These are phyloP conservation scores for Saccharomycopsis capsularis DNA, from an alignment of 805 yeast genomes.

Conservation along the genomic window DNA sequence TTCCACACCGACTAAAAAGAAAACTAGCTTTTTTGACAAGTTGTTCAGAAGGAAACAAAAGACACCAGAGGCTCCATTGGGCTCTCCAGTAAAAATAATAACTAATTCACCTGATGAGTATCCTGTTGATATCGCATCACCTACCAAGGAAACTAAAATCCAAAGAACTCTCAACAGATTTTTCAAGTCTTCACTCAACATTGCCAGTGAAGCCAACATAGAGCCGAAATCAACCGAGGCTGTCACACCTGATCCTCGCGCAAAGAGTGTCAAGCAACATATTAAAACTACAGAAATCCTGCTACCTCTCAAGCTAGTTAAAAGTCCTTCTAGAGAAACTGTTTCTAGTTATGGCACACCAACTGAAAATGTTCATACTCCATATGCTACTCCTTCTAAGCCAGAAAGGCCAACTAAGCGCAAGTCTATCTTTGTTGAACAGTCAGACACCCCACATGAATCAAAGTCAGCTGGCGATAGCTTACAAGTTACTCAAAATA, in stretches of 20 bases:
- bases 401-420: neutral
- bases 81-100: conserved; percentile 9
- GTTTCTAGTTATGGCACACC: conserved; percentile 5
- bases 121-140: neutral
- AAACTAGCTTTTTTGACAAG: conserved; percentile 18
- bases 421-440: neutral
- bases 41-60: conserved; percentile 21
- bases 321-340: conserved; percentile 2
- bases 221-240: neutral
- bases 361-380: conserved; percentile 11
- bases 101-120: conserved; percentile 9
- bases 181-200: conserved; percentile 12
- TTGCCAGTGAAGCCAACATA: neutral
- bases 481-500: neutral
- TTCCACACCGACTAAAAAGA: conserved; percentile 8
- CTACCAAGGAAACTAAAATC: conserved; percentile 5
- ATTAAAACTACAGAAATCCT: neutral
- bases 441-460: neutral
- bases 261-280: neutral
- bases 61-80: neutral
- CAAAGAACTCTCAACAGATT: conserved; percentile 11
- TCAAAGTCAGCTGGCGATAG: neutral
- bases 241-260: neutral
- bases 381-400: conserved; percentile 13
- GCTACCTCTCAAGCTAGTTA: neutral